These are phyloP conservation scores for Vigna angularis DNA, from an alignment of 306 rosid genomes.

Conservation along the genomic window DNA sequence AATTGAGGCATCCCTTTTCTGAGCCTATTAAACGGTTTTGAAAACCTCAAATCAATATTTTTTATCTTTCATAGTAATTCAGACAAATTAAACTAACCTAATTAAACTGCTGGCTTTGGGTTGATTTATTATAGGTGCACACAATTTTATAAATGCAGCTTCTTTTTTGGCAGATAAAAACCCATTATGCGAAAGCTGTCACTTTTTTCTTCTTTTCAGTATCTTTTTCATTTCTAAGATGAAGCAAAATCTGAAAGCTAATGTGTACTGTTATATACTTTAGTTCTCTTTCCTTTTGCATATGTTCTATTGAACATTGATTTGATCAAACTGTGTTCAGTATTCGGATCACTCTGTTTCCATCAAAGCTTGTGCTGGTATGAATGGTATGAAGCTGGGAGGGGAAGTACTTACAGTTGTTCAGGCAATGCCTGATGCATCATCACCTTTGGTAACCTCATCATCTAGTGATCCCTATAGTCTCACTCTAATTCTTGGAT, in stretches of 20 bases:
- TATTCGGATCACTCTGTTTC: slow-evolving; percentile 80
- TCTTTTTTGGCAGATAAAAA: not conserved
- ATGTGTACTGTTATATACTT: slow-evolving; percentile 11
- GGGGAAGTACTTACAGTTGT: slow-evolving; percentile 80
- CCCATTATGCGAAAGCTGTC: not conserved
- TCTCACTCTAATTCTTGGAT: slow-evolving; percentile 23
- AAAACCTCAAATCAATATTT: not conserved
- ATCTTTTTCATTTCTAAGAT: slow-evolving; percentile 21
- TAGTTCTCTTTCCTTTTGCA: slow-evolving; percentile 17
- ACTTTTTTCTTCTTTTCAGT: not conserved
- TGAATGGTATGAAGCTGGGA: slow-evolving; percentile 86
- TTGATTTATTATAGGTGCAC: not conserved
- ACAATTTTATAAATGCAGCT: not conserved
- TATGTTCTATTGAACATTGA: slow-evolving; percentile 38
- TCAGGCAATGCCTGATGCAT: slow-evolving; percentile 63
- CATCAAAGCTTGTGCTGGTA: slow-evolving; percentile 86
- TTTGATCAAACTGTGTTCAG: slow-evolving; percentile 56
- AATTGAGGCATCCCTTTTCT: not conserved
- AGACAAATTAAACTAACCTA: not conserved
- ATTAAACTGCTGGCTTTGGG: not conserved
- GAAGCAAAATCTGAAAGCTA: slow-evolving; percentile 16
- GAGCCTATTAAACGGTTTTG: not conserved
- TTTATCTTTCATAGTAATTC: not conserved
- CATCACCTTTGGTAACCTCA: slow-evolving; percentile 58
- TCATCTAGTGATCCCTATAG: slow-evolving; percentile 18